These are phyloP conservation scores for Cryptomeria japonica DNA, from an alignment of 75 land plant genomes.

Conservation along the genomic window DNA sequence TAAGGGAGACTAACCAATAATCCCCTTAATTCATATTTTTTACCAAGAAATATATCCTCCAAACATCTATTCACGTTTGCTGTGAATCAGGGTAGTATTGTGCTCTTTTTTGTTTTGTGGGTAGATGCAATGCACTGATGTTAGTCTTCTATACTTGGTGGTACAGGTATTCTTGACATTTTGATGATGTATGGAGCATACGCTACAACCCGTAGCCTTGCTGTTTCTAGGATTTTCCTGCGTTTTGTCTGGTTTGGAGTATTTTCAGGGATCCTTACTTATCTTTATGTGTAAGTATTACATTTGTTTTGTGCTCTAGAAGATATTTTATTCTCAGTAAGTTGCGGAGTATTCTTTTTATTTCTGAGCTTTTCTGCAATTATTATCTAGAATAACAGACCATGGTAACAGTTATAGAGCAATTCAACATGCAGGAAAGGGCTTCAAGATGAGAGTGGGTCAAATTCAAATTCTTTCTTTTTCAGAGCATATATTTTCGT, in stretches of 20 bases:
- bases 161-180: slow-evolving; percentile 65
- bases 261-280: slow-evolving; percentile 42
- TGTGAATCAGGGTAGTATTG: neutral
- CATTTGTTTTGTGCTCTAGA: neutral
- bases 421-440: slow-evolving; percentile 56
- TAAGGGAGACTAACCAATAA: slow-evolving; percentile 24
- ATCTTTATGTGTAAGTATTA: slow-evolving; percentile 67
- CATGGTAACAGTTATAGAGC: neutral
- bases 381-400: neutral
- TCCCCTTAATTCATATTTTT: neutral
- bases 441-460: slow-evolving; percentile 37
- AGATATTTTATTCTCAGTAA: neutral
- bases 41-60: neutral
- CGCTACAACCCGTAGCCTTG: slow-evolving; percentile 46
- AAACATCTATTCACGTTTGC: no score
- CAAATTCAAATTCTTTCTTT: slow-evolving; percentile 26
- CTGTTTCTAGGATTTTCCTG: slow-evolving; percentile 58
- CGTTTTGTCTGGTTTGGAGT: slow-evolving; percentile 71
- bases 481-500: slow-evolving; percentile 59
- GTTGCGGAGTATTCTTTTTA: neutral
- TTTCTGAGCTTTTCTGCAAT: neutral
- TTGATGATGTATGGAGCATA: slow-evolving; percentile 88
- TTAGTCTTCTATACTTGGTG: neutral
- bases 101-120: neutral
- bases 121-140: neutral